These are phyloP conservation scores for Paxillus involutus DNA, from an alignment of 768 basidiomycete species.

Conservation along the genomic window DNA sequence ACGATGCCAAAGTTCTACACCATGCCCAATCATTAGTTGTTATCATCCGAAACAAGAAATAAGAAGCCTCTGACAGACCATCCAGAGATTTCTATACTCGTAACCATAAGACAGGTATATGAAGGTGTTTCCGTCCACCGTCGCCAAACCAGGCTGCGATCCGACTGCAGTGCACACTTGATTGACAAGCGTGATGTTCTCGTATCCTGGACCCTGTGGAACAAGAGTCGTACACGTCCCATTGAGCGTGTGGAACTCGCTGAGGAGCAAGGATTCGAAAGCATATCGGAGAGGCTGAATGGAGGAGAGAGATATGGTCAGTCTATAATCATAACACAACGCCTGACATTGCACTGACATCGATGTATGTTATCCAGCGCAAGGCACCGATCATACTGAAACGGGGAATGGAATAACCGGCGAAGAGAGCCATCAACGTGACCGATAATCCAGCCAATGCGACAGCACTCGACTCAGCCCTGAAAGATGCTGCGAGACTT, in stretches of 20 bases:
- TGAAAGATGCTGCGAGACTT: conserved; percentile 54
- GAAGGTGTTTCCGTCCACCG: conserved; percentile 44
- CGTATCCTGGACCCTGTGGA: conserved; percentile 35
- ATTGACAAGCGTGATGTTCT: conserved; percentile 31
- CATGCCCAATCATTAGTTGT: conserved; percentile 14
- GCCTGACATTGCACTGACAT: conserved; percentile 34
- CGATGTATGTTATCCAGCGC: conserved; percentile 18
- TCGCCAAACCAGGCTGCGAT: conserved; percentile 36
- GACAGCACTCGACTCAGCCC: conserved; percentile 49
- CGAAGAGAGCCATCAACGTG: conserved; percentile 41
- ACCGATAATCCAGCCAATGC: conserved; percentile 32
- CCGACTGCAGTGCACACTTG: conserved; percentile 46
- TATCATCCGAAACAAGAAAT: not conserved
- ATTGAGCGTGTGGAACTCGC: conserved; percentile 45
- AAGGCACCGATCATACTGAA: conserved; percentile 8
- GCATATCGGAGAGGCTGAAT: conserved; percentile 34
- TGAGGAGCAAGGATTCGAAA: conserved; percentile 37
- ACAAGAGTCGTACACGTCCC: conserved; percentile 36
- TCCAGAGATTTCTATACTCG: conserved; percentile 30
- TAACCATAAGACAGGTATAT: conserved; percentile 32
- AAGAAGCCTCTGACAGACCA: conserved; percentile 32
- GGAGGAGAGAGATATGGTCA: conserved; percentile 27
- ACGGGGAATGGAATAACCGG: conserved; percentile 37
- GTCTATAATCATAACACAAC: conserved; percentile 20
- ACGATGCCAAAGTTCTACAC: conserved; percentile 43